A percentile compares a stretch with the other conserved stretches of the same genome.
phyloP scores from a whole-genome alignment of 2,329 filamentous ascomycete species.

The Diatrype stigma region DNA sequence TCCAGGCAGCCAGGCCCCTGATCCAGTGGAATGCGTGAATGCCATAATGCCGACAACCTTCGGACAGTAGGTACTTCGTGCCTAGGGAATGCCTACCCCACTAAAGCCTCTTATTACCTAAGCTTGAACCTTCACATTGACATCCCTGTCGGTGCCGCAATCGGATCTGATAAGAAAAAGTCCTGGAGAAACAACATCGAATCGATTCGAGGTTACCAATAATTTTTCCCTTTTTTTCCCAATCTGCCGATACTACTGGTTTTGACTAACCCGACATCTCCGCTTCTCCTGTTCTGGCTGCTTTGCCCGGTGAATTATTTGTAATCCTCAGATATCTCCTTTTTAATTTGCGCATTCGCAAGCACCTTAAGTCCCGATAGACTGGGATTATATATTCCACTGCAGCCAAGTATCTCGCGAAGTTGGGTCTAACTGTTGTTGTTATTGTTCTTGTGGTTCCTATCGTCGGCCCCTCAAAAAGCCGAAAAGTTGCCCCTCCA shows the following conservation, averaged over 20 bases:
- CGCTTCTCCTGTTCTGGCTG: slow-evolving; percentile 3
- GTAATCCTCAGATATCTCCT: neutral
- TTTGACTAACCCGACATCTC: slow-evolving; percentile 19
- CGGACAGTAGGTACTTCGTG: too few relatives aligned
- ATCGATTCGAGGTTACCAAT: slow-evolving; percentile 11
- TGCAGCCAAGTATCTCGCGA: neutral
- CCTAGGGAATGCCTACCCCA: too few relatives aligned
- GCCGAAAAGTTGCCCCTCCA: neutral
- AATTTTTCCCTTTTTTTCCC: slow-evolving; percentile 2
- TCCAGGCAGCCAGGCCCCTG: too few relatives aligned
- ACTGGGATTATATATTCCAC: neutral
- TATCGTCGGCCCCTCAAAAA: neutral
- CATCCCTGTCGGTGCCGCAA: slow-evolving; percentile 10
- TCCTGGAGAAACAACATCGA: slow-evolving; percentile 10
- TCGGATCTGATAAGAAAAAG: slow-evolving; percentile 23
- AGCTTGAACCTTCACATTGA: too few relatives aligned
- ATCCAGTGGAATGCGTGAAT: too few relatives aligned
- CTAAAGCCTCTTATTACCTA: too few relatives aligned
- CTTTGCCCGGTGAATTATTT: slow-evolving; percentile 1
- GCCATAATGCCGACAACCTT: too few relatives aligned
- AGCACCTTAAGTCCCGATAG: too few relatives aligned
- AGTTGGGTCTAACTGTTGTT: neutral
- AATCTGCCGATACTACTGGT: neutral
- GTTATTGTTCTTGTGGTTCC: neutral
- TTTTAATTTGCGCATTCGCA: neutral